Evolutionary conservation across 1,284 basidiomycete genomes (phyloP).

Genomic region (Erythrobasidium hasegawianum): DNA sequence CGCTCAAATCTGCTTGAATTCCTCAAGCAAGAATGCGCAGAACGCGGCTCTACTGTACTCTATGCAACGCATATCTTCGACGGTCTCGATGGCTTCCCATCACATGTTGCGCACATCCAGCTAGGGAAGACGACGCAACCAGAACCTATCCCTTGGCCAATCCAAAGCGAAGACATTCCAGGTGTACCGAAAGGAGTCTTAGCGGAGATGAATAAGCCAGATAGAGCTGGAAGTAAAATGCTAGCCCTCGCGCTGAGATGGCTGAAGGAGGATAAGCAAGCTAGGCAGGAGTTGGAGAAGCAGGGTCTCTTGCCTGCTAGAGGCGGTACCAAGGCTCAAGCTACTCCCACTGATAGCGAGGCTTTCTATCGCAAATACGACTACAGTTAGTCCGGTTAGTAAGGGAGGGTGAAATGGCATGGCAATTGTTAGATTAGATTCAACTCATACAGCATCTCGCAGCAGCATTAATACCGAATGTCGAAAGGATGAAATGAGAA

Average conservation of each 20-base stretch:
- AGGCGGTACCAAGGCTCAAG: conserved; percentile 63
- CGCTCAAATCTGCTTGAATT: conserved; percentile 85
- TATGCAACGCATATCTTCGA: conserved; percentile 97
- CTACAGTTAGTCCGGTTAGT: conserved; percentile 15
- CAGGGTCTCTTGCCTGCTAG: conserved; percentile 36
- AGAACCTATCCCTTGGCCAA: conserved; percentile 66
- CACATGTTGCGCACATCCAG: conserved; percentile 82
- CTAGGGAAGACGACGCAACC: conserved; percentile 66
- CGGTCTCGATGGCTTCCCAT: conserved; percentile 78
- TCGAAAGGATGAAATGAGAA: no score
- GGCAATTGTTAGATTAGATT: not conserved
- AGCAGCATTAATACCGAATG: no score
- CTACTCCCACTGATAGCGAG: conserved; percentile 65
- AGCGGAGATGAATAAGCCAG: conserved; percentile 40
- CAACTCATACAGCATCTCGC: no score
- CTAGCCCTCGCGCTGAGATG: conserved; percentile 74
- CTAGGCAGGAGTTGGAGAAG: conserved; percentile 60
- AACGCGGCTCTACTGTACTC: conserved; percentile 79
- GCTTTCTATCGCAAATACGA: conserved; percentile 78
- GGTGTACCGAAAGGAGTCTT: conserved; percentile 39
- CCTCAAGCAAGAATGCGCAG: conserved; percentile 74
- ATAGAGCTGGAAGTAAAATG: conserved; percentile 54
- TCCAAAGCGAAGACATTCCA: conserved; percentile 41
- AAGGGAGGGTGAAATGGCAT: no score
- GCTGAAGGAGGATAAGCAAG: conserved; percentile 74